Conservation (phyloP, 1,284 basidiomycete species). For the Boletus sp. region DNA sequence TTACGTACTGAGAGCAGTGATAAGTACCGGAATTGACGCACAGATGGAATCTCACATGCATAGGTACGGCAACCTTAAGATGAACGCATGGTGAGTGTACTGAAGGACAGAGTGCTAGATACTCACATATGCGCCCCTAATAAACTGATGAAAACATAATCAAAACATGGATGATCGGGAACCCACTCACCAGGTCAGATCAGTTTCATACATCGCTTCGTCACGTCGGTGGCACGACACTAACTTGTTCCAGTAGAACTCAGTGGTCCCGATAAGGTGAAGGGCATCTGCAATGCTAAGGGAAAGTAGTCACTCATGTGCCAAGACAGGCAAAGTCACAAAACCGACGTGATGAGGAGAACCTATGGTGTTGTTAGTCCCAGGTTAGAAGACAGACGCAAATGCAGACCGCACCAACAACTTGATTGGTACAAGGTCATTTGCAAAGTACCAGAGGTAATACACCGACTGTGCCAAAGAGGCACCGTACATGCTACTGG, state of each 20-base stretch:
- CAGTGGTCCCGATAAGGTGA: conserved; percentile 8
- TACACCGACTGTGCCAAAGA: conserved; percentile 15
- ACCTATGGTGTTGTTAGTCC: conserved; percentile 9
- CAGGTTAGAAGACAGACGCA: not conserved
- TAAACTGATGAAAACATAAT: not conserved
- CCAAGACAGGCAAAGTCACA: not conserved
- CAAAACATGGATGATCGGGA: not conserved
- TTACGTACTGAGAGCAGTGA: conserved; percentile 2
- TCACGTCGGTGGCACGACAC: conserved; percentile 10
- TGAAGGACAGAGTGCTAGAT: not conserved
- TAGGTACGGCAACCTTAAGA: conserved; percentile 1
- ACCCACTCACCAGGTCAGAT: conserved; percentile 15
- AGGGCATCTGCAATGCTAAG: conserved; percentile 10
- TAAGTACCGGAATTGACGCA: not conserved
- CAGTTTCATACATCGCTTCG: not conserved
- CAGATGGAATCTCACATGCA: conserved; percentile 7
- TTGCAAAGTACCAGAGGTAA: conserved; percentile 14
- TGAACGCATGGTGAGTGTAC: too few species aligned
- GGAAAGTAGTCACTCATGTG: not conserved
- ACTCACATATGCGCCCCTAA: conserved; percentile 18
- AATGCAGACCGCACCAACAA: conserved; percentile 4
- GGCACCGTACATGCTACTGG: conserved; percentile 13
- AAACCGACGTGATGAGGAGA: conserved; percentile 14
- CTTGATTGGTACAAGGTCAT: conserved; percentile 11
- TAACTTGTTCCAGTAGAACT: conserved; percentile 12